A percentile compares a stretch with the other conserved stretches of the same genome.
These are phyloP conservation scores for Calonectria pseudoturangicola DNA, from an alignment of 2,329 filamentous ascomycete genomes.

Conservation along the genomic window DNA sequence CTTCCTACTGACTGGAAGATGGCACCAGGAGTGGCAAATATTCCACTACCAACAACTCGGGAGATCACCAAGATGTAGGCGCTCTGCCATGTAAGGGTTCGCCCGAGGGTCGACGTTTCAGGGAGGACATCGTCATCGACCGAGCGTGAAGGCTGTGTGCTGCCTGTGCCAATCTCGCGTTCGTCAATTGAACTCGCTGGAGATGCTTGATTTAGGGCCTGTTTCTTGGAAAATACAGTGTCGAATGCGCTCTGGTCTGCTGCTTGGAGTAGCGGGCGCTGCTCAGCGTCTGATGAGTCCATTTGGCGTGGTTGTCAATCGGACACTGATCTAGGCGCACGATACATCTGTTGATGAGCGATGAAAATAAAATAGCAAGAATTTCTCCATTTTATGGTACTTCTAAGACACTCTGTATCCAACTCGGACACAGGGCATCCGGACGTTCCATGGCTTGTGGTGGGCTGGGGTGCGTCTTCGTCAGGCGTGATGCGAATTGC, in stretches of 20 bases:
- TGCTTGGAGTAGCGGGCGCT: constrained; percentile 40
- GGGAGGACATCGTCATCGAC: constrained; percentile 76
- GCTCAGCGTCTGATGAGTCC: constrained; percentile 26
- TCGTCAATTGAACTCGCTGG: constrained; percentile 39
- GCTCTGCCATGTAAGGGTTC: constrained; percentile 77
- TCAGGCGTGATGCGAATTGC: constrained; percentile 51
- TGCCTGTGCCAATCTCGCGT: constrained; percentile 9
- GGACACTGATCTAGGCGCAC: neutral
- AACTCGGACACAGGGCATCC: constrained; percentile 25
- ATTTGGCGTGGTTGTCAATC: constrained; percentile 7
- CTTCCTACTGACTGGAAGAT: constrained; percentile 81
- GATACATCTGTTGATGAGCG: neutral
- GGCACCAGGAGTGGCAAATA: constrained; percentile 82
- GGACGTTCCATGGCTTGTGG: constrained; percentile 36
- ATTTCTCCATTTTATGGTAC: constrained; percentile 10
- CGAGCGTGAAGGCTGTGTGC: constrained; percentile 43
- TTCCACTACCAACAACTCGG: constrained; percentile 81
- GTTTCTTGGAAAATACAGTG: constrained; percentile 23
- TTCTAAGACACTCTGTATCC: neutral
- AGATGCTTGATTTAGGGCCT: neutral
- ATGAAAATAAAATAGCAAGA: neutral
- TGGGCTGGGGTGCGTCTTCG: constrained; percentile 42
- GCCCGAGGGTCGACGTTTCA: constrained; percentile 74
- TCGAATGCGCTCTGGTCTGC: constrained; percentile 14
- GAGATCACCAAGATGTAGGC: constrained; percentile 81